Conservation (phyloP, 306 rosid species). For the Cyclanthera cordifolia region DNA sequence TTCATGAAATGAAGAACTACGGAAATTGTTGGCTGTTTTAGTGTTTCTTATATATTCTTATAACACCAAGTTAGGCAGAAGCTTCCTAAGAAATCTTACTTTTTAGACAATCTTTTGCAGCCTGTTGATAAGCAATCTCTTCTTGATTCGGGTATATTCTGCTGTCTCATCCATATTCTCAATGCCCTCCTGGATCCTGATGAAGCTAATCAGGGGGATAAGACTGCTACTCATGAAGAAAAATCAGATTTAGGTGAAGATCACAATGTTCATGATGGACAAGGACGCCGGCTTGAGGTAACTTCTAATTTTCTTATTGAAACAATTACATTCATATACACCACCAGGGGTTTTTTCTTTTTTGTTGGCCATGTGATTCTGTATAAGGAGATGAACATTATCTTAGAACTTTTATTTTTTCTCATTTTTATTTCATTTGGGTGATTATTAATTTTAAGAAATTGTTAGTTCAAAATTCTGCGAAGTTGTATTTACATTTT, state of each 20-base stretch:
- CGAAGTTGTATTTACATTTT: not conserved
- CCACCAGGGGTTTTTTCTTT: not conserved
- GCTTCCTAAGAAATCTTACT: not conserved
- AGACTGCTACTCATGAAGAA: constrained; percentile 36
- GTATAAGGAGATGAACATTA: not conserved
- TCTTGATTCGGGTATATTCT: constrained; percentile 95
- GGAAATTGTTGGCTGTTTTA: not conserved
- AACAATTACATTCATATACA: not conserved
- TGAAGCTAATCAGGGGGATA: constrained; percentile 37
- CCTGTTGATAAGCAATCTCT: constrained; percentile 95
- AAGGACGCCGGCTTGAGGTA: constrained; percentile 78
- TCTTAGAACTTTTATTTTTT: not conserved
- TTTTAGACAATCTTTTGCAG: constrained; percentile 36
- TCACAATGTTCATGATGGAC: constrained; percentile 34
- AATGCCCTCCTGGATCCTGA: constrained; percentile 80
- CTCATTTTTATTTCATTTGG: not conserved
- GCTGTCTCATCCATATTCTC: constrained; percentile 91
- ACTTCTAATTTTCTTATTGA: constrained; percentile 15
- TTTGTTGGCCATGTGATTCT: not conserved
- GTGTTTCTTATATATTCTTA: not conserved
- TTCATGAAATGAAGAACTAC: not conserved
- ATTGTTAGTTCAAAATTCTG: not conserved
- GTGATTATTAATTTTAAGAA: not conserved
- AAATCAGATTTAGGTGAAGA: constrained; percentile 24
- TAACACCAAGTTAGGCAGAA: not conserved